Evolutionary conservation across 805 yeast genomes (phyloP), one percentile per base, ranked within the genome.

Genomic region (Candida maris): DNA sequence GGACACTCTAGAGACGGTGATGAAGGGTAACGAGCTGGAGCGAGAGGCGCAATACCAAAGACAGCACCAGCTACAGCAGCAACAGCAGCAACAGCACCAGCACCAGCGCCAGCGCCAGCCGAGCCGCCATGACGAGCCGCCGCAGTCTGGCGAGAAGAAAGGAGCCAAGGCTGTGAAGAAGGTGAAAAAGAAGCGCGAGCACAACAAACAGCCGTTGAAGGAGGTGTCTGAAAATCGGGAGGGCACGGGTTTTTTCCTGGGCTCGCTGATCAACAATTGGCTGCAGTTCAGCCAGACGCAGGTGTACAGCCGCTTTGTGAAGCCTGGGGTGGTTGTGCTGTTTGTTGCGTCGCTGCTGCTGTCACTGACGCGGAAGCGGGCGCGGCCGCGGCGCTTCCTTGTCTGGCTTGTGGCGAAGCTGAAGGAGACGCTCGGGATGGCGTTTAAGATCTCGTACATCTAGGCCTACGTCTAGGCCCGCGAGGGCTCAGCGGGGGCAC

Each of bases 391-490:
- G 24, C 8, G 37, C 15, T 36, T 40, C 14, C 21, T 51, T 21
- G 10, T 42, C 9, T 49, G 54, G 56, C 13, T 54, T 23, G 22
- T 51, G 19, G 16, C 19, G 19, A 44, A 42, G 32, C 17, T 48
- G 15, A 44, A 35, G 25, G 49, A 48, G 32, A 48, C 59, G 2
- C 25, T 53, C 6, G 32, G 30, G 12, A 58, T 58, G 63, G 58
- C 59, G 5, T 46, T 55, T 36, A 55, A 49, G 37, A 46, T 57
- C 13, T 44, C 57, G 3, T 56, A 57, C 35, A 31, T 57, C 14
- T 56, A 31, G 19, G 14, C 14, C n/a, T n/a, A n/a, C n/a, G n/a
- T n/a, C n/a, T n/a, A n/a, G n/a, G n/a, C n/a, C n/a, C n/a, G n/a
- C n/a, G n/a, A n/a, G n/a, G n/a, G n/a, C n/a, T n/a, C n/a, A n/a